phyloP scores from a whole-genome alignment of 2,329 filamentous ascomycete species.

The Ceratocystis cacaofunesta region DNA sequence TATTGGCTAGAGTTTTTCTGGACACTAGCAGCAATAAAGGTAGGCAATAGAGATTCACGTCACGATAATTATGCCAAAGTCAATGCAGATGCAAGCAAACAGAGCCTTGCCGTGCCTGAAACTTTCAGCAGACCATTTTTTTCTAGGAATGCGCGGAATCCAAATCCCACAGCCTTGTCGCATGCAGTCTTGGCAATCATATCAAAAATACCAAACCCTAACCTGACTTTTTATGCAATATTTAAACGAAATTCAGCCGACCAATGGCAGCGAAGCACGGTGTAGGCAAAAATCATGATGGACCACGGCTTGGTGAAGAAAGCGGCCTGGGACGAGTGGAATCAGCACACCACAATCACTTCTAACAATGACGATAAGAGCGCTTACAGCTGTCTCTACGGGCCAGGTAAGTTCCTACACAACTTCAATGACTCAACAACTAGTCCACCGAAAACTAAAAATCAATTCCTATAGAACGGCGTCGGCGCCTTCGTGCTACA shows the following conservation, averaged over 20 bases:
- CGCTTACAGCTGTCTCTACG: constrained; percentile 36
- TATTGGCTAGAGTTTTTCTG: neutral
- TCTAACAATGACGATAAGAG: constrained; percentile 40
- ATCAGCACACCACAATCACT: neutral
- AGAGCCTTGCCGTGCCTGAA: constrained; percentile 2
- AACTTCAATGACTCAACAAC: constrained; percentile 8
- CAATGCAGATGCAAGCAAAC: neutral
- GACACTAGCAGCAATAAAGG: neutral
- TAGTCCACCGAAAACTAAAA: neutral
- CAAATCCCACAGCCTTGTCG: neutral
- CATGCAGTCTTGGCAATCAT: neutral
- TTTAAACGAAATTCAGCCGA: neutral
- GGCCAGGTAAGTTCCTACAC: constrained; percentile 33
- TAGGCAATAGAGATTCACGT: neutral
- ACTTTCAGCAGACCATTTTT: neutral
- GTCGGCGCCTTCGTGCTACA: constrained; percentile 92
- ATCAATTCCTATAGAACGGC: constrained; percentile 56
- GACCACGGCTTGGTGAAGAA: neutral
- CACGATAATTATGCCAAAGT: neutral
- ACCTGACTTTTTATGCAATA: neutral
- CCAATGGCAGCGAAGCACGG: neutral
- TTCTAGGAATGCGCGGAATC: neutral
- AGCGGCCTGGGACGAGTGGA: neutral
- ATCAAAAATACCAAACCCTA: neutral
- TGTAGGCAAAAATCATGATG: neutral